Base-by-base conservation (phyloP, 495 filamentous ascomycete species). In the Talaromyces stipitatus region DNA sequence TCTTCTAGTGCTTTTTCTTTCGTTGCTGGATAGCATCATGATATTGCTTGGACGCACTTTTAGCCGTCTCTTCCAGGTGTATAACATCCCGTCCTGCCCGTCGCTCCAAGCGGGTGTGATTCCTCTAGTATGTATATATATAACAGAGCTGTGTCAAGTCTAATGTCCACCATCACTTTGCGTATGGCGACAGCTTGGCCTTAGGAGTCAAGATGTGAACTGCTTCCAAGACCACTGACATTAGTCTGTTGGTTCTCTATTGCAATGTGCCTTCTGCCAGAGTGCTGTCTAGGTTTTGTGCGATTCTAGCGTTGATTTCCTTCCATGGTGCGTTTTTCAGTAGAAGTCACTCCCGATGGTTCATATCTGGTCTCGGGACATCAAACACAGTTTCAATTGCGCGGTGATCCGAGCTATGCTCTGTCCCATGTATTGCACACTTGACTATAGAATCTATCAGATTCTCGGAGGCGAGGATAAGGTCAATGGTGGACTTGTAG, bases 351-450 rank as follows among this genome's bases (percentile, higher is more conserved):
- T 61, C 66, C 53, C 51, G 29, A 38, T 56, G 47, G 47, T 54
- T 60, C 14, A 54, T 52, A 6, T 58, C 55, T 50, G 66, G 10
- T 4, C 30, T 33, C 8, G 8, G 9, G 10, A 33, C 8, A 33
- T 33, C 53, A 56, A 72, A 64, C n/a, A 62, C 59, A 8, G 64
- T 67, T 54, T 66, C 47, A 58, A 74, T 71, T 9, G 69, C 45
- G 29, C 56, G 18, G 56, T 72, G 62, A 38, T 74, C 69, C 9
- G 71, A 74, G 18, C 68, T 60, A 58, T 74, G 61, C 52, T 69
- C 65, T 10, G 61, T 64, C 58, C 55, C 51, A 33, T 57, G 59
- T 53, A 71, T 54, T 10, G 47, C 56, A 63, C 61, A 72, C 50
- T 67, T 72, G 12, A 60, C 38, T 54, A 63, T 58, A 2, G 32